A percentile compares a stretch with the other conserved stretches of the same genome.
Conservation (phyloP, 176 grass and related monocot species). For the Microstegium vimineum region DNA sequence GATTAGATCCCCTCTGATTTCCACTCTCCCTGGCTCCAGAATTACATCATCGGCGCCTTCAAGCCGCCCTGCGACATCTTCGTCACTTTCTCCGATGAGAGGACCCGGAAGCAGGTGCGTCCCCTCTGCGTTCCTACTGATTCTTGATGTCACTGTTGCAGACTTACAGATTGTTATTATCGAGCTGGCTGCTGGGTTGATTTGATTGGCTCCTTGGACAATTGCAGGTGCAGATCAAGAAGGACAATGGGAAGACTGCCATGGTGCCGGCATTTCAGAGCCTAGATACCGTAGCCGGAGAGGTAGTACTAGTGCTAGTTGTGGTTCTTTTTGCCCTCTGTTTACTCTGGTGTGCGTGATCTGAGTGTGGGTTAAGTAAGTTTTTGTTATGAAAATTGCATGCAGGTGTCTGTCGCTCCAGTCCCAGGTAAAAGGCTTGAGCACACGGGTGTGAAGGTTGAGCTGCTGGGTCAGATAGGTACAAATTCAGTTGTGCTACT, state of each 20-base stretch:
- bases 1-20: conserved; percentile 22
- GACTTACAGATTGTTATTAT: not conserved
- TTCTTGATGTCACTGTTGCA: not conserved
- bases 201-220: not conserved
- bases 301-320: conserved; percentile 41
- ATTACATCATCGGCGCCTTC: conserved; percentile 89
- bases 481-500: not conserved
- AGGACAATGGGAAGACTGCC: conserved; percentile 75
- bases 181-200: not conserved
- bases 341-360: not conserved
- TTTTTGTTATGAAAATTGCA: conserved; percentile 1
- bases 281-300: conserved; percentile 75
- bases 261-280: conserved; percentile 88
- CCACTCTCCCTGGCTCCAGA: conserved; percentile 15
- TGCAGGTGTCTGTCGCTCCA: conserved; percentile 77
- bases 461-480: conserved; percentile 94
- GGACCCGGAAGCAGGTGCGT: conserved; percentile 71
- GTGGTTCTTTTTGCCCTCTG: not conserved
- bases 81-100: conserved; percentile 78
- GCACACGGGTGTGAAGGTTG: conserved; percentile 84
- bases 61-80: conserved; percentile 79
- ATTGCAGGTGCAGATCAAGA: conserved; percentile 63
- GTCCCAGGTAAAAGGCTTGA: conserved; percentile 83
- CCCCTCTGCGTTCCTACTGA: not conserved
- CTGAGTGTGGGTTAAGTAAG: not conserved